Percentiles rank a stretch among this genome's conserved stretches.
phyloP scores from a whole-genome alignment of 768 basidiomycete species.

The Boletus insuetus region DNA sequence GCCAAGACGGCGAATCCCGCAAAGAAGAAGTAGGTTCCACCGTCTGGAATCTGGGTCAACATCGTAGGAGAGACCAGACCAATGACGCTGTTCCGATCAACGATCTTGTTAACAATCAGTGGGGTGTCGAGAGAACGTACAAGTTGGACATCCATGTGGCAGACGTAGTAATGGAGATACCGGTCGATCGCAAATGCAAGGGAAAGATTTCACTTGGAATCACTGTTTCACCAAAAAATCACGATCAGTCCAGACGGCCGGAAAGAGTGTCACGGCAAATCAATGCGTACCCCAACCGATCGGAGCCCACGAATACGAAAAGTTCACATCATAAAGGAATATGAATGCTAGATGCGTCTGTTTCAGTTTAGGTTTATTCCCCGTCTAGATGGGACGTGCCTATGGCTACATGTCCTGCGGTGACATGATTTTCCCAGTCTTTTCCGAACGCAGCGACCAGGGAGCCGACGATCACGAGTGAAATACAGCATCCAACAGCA shows the following conservation, averaged over 20 bases:
- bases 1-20: slow-evolving; percentile 26
- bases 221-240: slow-evolving; percentile 25
- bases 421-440: slow-evolving; percentile 28
- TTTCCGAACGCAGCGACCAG: slow-evolving; percentile 27
- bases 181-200: slow-evolving; percentile 39
- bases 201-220: slow-evolving; percentile 42
- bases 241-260: background rate
- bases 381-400: slow-evolving; percentile 20
- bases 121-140: slow-evolving; percentile 11
- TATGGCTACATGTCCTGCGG: slow-evolving; percentile 28
- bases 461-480: slow-evolving; percentile 28
- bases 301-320: slow-evolving; percentile 35
- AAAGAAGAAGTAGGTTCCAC: slow-evolving; percentile 30
- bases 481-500: slow-evolving; percentile 33
- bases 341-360: slow-evolving; percentile 30
- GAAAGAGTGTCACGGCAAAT: background rate
- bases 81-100: slow-evolving; percentile 17
- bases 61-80: slow-evolving; percentile 30
- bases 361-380: slow-evolving; percentile 8
- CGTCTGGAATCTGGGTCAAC: slow-evolving; percentile 18
- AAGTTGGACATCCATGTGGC: slow-evolving; percentile 42
- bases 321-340: slow-evolving; percentile 38
- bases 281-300: slow-evolving; percentile 27
- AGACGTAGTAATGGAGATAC: slow-evolving; percentile 42
- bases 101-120: background rate